Percentiles rank a stretch among this genome's conserved stretches.
Conservation (phyloP, 352 stramenopile species). For the Aphanomyces astaci region DNA sequence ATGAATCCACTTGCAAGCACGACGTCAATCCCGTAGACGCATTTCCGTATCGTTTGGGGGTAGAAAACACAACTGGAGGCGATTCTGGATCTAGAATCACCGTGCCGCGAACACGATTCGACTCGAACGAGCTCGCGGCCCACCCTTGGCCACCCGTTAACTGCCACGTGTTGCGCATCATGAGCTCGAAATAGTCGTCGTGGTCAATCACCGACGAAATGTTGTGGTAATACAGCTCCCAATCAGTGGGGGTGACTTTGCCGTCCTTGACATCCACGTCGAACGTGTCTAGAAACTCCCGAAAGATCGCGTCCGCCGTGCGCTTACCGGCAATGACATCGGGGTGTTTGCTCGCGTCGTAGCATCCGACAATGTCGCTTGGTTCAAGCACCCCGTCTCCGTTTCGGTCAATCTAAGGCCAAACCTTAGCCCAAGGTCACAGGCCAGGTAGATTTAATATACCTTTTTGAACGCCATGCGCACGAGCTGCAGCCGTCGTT, state of each 20-base stretch:
- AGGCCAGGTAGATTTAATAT: slow-evolving; percentile 13
- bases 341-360: slow-evolving; percentile 32
- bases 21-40: background rate
- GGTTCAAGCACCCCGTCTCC: slow-evolving; percentile 25
- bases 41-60: slow-evolving; percentile 14
- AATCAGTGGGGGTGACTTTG: slow-evolving; percentile 32
- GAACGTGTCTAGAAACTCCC: slow-evolving; percentile 36
- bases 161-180: slow-evolving; percentile 34
- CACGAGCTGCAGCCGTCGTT: slow-evolving; percentile 60
- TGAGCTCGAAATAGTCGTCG: slow-evolving; percentile 41
- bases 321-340: slow-evolving; percentile 30
- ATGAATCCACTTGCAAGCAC: slow-evolving; percentile 14
- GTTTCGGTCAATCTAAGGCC: slow-evolving; percentile 21
- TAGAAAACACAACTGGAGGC: background rate
- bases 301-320: slow-evolving; percentile 26
- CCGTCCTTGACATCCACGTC: slow-evolving; percentile 31
- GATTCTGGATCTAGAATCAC: background rate
- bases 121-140: slow-evolving; percentile 26
- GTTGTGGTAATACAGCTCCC: slow-evolving; percentile 50
- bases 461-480: slow-evolving; percentile 58
- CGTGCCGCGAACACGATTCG: background rate
- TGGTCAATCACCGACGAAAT: slow-evolving; percentile 32
- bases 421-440: slow-evolving; percentile 4
- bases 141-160: slow-evolving; percentile 32
- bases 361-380: slow-evolving; percentile 27